Evolutionary conservation across 225 moss, liverwort and hornwort genomes (phyloP), one percentile per base, ranked within the genome.

Genomic region (Physcomitrium patens): DNA sequence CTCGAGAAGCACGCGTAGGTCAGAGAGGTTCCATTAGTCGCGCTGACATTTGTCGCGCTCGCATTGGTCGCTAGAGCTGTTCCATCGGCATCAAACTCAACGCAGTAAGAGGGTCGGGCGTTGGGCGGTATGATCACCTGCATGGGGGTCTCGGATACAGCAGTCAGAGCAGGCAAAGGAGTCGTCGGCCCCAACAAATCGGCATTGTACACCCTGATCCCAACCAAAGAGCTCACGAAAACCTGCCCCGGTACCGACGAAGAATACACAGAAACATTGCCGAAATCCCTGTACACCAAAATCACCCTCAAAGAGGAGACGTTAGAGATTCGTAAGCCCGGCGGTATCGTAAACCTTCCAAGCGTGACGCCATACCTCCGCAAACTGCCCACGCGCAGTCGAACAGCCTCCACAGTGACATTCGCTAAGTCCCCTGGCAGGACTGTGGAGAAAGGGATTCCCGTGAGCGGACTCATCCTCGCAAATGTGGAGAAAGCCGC

Each of bases 251-350:
- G 77, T 12, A 89, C 64, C 3, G 87, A 23, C 13, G 86, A 19
- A 0, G 83, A 76, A 20, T 79, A 90, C 19, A 66, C 88, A n/a
- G 79, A 68, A 19, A 85, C 78, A 50, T 80, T 69, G 18, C 86
- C 88, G 63, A 89, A 90, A 67, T 86, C 83, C 53, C 93, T 90
- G 72, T 93, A 93, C 24, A 96, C 90, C 71, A 96, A 70, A 44
- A 92, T 88, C 48, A 96, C 96, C n/a, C 88, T 73, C 52, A 76
- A 20, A 17, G 79, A 81, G 9, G 83, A 70, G 11, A 67, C 9
- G n/a, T 79, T 78, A 9, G 79, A 28, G 15, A 93, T 77, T 44
- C 70, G 79, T 10, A 89, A 47, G 11, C 89, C 89, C 31, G 76
- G 79, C 19, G 84, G 84, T 10, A 96, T 74, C 3, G 28, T 79